A percentile compares a stretch with the other conserved stretches of the same genome.
Conservation (phyloP, 169 alveolate genomes). For the Plasmodium ovale region DNA sequence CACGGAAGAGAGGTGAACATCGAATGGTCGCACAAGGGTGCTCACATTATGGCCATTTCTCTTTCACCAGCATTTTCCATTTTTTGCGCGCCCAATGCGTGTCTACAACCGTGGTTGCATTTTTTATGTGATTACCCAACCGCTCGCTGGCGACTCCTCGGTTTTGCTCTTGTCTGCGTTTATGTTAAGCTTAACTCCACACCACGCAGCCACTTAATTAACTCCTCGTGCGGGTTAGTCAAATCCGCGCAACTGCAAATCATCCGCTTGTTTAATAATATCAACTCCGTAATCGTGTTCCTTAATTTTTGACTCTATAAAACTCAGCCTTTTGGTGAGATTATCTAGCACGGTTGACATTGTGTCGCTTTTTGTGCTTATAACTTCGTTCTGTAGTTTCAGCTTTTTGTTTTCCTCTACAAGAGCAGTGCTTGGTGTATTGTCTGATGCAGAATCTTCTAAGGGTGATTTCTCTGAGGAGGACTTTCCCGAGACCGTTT, state of each 20-base stretch:
- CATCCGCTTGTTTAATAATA: conserved; percentile 63
- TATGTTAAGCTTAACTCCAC: no score
- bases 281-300: conserved; percentile 62
- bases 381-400: conserved; percentile 71
- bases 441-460: background rate
- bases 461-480: no score
- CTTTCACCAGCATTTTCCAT: no score
- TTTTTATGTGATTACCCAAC: no score
- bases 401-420: conserved; percentile 75
- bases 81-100: no score
- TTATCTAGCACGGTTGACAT: conserved; percentile 50
- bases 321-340: conserved; percentile 57
- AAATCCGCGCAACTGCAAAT: conserved; percentile 27
- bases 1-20: no score
- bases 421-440: background rate
- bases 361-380: conserved; percentile 68
- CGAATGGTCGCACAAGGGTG: no score
- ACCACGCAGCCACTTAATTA: background rate
- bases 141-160: no score
- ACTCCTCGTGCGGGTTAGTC: no score
- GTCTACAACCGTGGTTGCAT: no score
- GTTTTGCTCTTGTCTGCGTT: no score
- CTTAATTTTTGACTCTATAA: conserved; percentile 66
- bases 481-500: background rate
- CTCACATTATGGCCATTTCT: no score